Evolutionary conservation across 2,329 filamentous ascomycete species (phyloP), one percentile per base, ranked within the genome.

Genomic region (Knufia fluminis): DNA sequence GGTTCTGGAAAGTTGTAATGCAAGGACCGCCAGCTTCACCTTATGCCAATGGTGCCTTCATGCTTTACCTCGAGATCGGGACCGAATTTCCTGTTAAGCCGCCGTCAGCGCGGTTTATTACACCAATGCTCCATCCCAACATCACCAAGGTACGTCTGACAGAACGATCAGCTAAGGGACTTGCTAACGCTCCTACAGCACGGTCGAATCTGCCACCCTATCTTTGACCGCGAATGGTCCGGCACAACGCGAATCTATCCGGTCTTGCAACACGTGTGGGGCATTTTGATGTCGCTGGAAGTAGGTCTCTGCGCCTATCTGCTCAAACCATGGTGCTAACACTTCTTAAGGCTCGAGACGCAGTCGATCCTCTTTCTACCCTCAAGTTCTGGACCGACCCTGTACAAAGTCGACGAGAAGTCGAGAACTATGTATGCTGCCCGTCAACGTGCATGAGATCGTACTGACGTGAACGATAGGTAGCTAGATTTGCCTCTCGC

Each of bases 1-100:
- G 55, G 1, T 67, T 70, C 56, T 69, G 64, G 66, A 69, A 70
- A 51, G 54, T 69, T 4, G 62, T 67, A 7, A 66, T 71, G 58
- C 50, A 60, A 42, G 67, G 64, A 14, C 60, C 66, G 6, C 52
- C 56, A 12, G 59, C 54, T 7, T 58, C 61, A 40, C 54, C 65
- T 1, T 68, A 68, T 45, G 54, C 57, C 1, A 52, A 49, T 16
- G 65, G 62, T 19, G 61, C 57, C 0, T 68, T 68, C 54, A 19
- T 68, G 20, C 53, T 69, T 3, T 68, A 68, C 48, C 54, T 67
- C 2, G 60, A 66, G 36, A 64, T 66, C 54, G 62, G 57, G 9
- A 60, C 66, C 3, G 46, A 59, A n/a, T 70, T 66, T 49, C 66
- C 66, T 3, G 54, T 58, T 9, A 64, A 62, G 33, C 55, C 65